Conservation (phyloP, 2,329 filamentous ascomycete genomes). For the Alternaria ethzedia region DNA sequence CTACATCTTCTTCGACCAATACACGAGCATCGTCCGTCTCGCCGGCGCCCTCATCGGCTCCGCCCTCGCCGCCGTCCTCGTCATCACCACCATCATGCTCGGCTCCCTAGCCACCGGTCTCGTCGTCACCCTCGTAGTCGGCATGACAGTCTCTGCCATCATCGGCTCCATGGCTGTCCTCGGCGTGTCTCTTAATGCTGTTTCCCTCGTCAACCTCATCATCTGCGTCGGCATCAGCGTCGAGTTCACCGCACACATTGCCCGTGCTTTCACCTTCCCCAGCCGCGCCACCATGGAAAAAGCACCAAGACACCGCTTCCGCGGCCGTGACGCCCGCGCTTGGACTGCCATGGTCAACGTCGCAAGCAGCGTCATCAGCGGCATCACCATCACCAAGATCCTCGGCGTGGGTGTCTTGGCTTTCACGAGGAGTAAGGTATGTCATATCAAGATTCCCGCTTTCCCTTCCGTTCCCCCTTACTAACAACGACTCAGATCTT, state of each 20-base stretch:
- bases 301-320: conserved; percentile 73
- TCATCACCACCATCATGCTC: conserved; percentile 78
- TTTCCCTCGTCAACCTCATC: conserved; percentile 93
- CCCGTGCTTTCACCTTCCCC: conserved; percentile 94
- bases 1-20: conserved; percentile 99
- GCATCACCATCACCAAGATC: conserved; percentile 95
- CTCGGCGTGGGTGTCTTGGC: conserved; percentile 90
- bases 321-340: conserved; percentile 80
- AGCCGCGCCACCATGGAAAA: conserved; percentile 81
- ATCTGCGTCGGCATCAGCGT: conserved; percentile 97
- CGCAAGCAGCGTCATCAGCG: conserved; percentile 90
- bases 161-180: conserved; percentile 93
- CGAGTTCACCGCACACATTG: conserved; percentile 97
- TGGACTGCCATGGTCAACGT: conserved; percentile 96
- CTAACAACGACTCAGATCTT: conserved; percentile 68
- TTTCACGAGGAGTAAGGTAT: conserved; percentile 83
- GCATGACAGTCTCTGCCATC: conserved; percentile 94
- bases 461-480: neutral
- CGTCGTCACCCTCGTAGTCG: conserved; percentile 83
- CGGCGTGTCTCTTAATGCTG: conserved; percentile 89
- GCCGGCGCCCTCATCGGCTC: conserved; percentile 81
- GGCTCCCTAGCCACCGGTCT: conserved; percentile 83
- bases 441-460: neutral
- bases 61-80: conserved; percentile 83
- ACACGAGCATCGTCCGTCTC: conserved; percentile 80